Conservation (phyloP, 2,329 filamentous ascomycete genomes). For the Didymosphaeria variabile region DNA sequence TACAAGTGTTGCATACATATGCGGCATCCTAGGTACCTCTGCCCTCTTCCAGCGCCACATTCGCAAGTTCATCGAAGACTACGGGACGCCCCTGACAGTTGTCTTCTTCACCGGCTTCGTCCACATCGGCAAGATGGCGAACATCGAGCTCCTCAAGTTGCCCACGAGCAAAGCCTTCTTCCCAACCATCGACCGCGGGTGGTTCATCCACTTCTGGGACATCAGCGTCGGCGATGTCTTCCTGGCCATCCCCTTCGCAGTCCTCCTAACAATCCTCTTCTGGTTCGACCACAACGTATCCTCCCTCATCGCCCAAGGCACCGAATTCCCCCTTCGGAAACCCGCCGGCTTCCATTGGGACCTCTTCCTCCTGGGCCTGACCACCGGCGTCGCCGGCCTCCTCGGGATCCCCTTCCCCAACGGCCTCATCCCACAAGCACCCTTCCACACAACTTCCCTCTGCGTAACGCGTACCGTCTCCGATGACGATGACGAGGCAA, state of each 20-base stretch:
- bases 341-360: constrained; percentile 70
- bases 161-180: constrained; percentile 81
- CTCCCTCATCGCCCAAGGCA: constrained; percentile 65
- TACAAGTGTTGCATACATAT: constrained; percentile 78
- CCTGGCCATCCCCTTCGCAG: constrained; percentile 84
- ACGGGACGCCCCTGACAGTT: constrained; percentile 73
- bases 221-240: constrained; percentile 77
- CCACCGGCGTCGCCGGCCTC: constrained; percentile 64
- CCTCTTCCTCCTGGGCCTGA: constrained; percentile 66
- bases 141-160: constrained; percentile 73
- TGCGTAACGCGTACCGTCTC: constrained; percentile 52
- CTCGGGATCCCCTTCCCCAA: constrained; percentile 67
- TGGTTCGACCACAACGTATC: constrained; percentile 86
- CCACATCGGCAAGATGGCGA: constrained; percentile 82
- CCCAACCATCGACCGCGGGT: constrained; percentile 76
- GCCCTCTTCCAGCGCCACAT: constrained; percentile 77
- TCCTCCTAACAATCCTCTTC: constrained; percentile 84
- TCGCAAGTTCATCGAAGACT: constrained; percentile 86
- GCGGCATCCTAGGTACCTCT: constrained; percentile 74
- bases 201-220: constrained; percentile 86
- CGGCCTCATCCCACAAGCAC: constrained; percentile 67
- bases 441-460: constrained; percentile 66
- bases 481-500: constrained; percentile 51
- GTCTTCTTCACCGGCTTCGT: constrained; percentile 92
- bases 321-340: constrained; percentile 65